A percentile compares a stretch with the other conserved stretches of the same genome.
phyloP scores from a whole-genome alignment of 1,284 basidiomycete species.

The Heterobasidion occidentale region DNA sequence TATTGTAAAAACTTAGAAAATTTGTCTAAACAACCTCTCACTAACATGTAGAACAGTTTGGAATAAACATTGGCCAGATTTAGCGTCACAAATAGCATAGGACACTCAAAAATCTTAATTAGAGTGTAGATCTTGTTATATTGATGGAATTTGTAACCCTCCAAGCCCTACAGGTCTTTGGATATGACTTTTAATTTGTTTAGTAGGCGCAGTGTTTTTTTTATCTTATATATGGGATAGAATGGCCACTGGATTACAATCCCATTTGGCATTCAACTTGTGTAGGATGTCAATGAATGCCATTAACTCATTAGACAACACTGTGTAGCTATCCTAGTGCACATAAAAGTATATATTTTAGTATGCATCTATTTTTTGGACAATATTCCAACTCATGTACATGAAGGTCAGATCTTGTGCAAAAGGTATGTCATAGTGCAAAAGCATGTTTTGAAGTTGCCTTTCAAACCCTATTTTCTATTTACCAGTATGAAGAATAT shows the following conservation, averaged over 20 bases:
- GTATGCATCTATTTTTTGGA: not conserved
- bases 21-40: not conserved
- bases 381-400: constrained; percentile 1
- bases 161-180: constrained; percentile 1
- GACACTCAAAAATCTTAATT: constrained; percentile 12
- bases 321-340: not conserved
- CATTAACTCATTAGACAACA: not conserved
- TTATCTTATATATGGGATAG: not conserved
- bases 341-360: not conserved
- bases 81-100: constrained; percentile 18
- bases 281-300: not conserved
- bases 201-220: not conserved
- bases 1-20: constrained; percentile 1
- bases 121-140: constrained; percentile 10
- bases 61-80: constrained; percentile 17
- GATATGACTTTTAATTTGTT: constrained; percentile 1
- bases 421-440: constrained; percentile 3
- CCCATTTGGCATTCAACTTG: not conserved
- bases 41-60: constrained; percentile 7
- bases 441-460: not conserved
- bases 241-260: not conserved
- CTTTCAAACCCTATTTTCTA: not conserved
- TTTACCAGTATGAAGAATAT: not conserved
- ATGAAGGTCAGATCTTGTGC: not conserved
- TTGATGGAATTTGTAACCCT: not conserved